phyloP scores from a whole-genome alignment of 768 basidiomycete species.

The Floccularia luteovirens region DNA sequence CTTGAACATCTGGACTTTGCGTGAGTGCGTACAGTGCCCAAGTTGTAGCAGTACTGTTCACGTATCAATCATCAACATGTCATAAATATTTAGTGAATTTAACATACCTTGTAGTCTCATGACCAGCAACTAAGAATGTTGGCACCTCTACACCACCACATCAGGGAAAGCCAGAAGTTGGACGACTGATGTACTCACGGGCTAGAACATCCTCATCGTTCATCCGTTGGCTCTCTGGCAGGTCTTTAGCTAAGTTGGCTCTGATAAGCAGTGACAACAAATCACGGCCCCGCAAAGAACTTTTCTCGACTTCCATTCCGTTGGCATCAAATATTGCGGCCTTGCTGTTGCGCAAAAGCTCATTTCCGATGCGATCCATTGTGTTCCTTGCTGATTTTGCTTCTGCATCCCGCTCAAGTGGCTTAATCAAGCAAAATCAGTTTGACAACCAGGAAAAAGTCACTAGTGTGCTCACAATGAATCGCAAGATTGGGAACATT shows the following conservation, averaged over 20 bases:
- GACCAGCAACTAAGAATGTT: slow-evolving; percentile 53
- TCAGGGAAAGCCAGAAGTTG: background rate
- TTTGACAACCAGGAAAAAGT: background rate
- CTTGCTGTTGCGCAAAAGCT: slow-evolving; percentile 46
- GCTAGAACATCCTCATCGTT: slow-evolving; percentile 55
- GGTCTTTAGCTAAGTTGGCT: slow-evolving; percentile 58
- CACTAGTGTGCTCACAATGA: slow-evolving; percentile 20
- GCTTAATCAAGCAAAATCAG: slow-evolving; percentile 13
- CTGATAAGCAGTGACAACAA: slow-evolving; percentile 51
- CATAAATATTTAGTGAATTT: background rate
- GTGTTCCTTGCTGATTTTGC: slow-evolving; percentile 23
- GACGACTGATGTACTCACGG: slow-evolving; percentile 29
- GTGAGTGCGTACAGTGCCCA: slow-evolving; percentile 58
- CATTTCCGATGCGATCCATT: slow-evolving; percentile 41
- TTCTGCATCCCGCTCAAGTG: slow-evolving; percentile 18
- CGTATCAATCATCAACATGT: background rate
- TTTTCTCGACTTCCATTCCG: slow-evolving; percentile 20
- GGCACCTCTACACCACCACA: slow-evolving; percentile 39
- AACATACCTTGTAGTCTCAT: slow-evolving; percentile 45
- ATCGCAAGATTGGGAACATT: slow-evolving; percentile 26
- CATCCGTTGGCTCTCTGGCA: slow-evolving; percentile 45
- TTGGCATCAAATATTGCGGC: slow-evolving; percentile 17
- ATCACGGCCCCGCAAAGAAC: slow-evolving; percentile 35
- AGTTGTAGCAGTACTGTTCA: slow-evolving; percentile 30
- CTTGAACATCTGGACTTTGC: slow-evolving; percentile 38